Evolutionary conservation across 83 land plant species (phyloP).

Genomic region (Picea mariana): DNA sequence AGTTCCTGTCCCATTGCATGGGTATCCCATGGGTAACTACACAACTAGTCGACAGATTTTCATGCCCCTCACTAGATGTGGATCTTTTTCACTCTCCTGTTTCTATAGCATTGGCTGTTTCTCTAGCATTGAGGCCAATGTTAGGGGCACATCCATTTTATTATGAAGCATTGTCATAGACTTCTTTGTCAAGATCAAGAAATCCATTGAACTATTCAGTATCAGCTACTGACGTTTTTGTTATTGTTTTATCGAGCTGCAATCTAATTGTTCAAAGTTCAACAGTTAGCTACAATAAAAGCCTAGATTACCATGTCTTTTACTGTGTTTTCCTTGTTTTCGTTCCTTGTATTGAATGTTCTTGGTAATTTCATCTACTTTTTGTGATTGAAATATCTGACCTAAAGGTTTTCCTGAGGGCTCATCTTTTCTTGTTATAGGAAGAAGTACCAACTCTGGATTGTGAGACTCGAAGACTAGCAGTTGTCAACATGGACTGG

Average conservation of each 20-base stretch:
- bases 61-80: background rate
- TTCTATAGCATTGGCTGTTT: background rate
- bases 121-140: background rate
- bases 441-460: constrained; percentile 74
- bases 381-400: background rate
- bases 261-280: background rate
- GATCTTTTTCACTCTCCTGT: background rate
- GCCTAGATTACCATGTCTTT: background rate
- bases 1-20: background rate
- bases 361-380: no score
- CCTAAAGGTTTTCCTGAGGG: background rate
- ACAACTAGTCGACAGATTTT: background rate
- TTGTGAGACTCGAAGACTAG: no score
- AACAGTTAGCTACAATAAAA: background rate
- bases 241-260: background rate
- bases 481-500: constrained; percentile 68
- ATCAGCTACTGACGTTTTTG: background rate
- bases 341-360: background rate
- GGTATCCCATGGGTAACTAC: background rate
- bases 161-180: background rate
- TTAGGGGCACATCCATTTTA: background rate
- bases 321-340: background rate
- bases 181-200: background rate
- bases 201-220: background rate
- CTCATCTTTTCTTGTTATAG: constrained; percentile 20